phyloP scores from a whole-genome alignment of 768 basidiomycete genomes.

The Podaxis sp. region DNA sequence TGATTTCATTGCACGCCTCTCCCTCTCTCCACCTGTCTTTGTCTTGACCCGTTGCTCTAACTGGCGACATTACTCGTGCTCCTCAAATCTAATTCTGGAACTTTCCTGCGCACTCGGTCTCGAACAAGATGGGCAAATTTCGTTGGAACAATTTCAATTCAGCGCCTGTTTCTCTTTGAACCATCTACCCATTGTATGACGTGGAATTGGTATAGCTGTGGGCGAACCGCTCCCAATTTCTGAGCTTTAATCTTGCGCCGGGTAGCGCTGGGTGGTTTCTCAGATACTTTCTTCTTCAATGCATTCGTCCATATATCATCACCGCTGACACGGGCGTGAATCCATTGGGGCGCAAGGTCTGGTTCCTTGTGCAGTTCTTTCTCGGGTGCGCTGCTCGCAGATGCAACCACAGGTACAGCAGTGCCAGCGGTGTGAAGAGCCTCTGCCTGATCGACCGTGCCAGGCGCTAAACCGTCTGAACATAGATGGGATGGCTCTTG shows the following conservation, averaged over 20 bases:
- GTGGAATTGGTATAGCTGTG: not conserved
- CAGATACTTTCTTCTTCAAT: not conserved
- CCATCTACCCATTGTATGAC: not conserved
- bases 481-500: not conserved
- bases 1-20: too few species aligned
- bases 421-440: not conserved
- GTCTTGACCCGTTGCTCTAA: too few species aligned
- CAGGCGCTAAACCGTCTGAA: not conserved
- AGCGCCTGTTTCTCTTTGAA: not conserved
- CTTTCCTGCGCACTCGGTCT: too few species aligned
- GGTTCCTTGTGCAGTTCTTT: constrained; percentile 1
- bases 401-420: not conserved
- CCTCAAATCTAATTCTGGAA: too few species aligned
- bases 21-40: too few species aligned
- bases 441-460: not conserved
- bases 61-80: too few species aligned
- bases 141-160: not conserved
- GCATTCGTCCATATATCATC: constrained; percentile 8
- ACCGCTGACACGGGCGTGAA: constrained; percentile 3
- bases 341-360: constrained; percentile 17
- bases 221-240: not conserved
- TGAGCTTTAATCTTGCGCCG: constrained; percentile 4
- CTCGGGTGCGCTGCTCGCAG: not conserved
- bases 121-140: too few species aligned
- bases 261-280: not conserved